Evolutionary conservation across 441 rosid genomes (phyloP).

Genomic region (Croton setiger): DNA sequence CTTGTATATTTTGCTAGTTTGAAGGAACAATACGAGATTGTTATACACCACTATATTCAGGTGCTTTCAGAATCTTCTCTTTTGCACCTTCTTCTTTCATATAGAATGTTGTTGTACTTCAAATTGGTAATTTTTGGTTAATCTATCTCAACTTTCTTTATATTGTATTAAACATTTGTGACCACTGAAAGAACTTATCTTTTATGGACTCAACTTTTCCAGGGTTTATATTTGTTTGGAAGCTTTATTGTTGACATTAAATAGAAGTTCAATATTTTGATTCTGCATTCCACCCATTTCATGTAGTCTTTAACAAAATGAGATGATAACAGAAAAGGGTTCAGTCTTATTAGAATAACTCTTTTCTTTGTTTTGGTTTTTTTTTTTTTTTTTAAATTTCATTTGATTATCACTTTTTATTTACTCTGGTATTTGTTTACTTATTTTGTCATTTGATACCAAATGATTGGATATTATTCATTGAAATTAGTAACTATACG

Average conservation of each 20-base stretch:
- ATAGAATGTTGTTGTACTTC: background rate
- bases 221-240: background rate
- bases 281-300: slow-evolving; percentile 1
- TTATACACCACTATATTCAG: slow-evolving; percentile 92
- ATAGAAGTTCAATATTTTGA: background rate
- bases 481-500: background rate
- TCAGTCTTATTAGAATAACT: background rate
- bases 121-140: slow-evolving; percentile 11
- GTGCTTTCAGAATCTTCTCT: slow-evolving; percentile 31
- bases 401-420: background rate
- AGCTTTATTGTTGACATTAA: background rate
- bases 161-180: background rate
- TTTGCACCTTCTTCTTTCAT: background rate
- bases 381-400: background rate
- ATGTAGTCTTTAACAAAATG: background rate
- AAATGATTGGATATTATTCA: background rate
- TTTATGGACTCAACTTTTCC: background rate
- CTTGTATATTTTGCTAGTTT: slow-evolving; percentile 93
- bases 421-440: background rate
- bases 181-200: background rate
- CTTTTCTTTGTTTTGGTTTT: background rate
- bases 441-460: background rate
- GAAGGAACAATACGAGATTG: slow-evolving; percentile 94
- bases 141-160: background rate
- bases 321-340: slow-evolving; percentile 1